phyloP scores from a whole-genome alignment of 2,329 filamentous ascomycete genomes.

The Xylaria sp. region DNA sequence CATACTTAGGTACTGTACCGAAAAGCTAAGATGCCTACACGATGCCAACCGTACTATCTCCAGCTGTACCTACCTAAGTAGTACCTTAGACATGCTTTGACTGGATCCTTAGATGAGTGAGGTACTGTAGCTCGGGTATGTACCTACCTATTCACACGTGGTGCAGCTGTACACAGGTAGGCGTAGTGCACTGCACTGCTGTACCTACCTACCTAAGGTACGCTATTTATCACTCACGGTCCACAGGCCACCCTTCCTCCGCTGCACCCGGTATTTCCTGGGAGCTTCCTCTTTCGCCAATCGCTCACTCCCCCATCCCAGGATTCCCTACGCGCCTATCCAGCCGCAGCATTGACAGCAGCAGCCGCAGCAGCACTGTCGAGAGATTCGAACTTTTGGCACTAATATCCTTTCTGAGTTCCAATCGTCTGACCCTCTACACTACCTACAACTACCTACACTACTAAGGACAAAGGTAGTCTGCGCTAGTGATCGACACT shows the following conservation, averaged over 20 bases:
- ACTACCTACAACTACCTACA: too few relatives aligned
- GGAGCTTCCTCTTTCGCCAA: constrained; percentile 34
- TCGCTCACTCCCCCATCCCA: constrained; percentile 17
- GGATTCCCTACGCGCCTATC: constrained; percentile 9
- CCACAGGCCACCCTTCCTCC: constrained; percentile 16
- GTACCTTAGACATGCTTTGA: too few relatives aligned
- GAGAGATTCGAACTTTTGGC: neutral
- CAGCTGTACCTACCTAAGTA: too few relatives aligned
- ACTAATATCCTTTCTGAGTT: neutral
- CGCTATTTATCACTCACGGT: constrained; percentile 21
- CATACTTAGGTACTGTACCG: neutral
- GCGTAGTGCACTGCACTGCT: neutral
- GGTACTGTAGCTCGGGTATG: too few relatives aligned
- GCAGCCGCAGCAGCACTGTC: constrained; percentile 1
- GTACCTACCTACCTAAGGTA: constrained; percentile 6
- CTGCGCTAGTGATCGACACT: constrained; percentile 9
- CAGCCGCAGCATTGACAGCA: too few relatives aligned
- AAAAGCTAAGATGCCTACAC: too few relatives aligned
- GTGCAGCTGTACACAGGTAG: too few relatives aligned
- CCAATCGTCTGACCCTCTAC: constrained; percentile 1
- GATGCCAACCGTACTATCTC: too few relatives aligned
- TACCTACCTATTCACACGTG: too few relatives aligned
- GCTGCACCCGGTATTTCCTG: constrained; percentile 21
- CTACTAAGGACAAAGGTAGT: too few relatives aligned
- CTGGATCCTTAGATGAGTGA: too few relatives aligned